Conservation (phyloP, 257 asterid genomes). For the Ballota nigra region DNA sequence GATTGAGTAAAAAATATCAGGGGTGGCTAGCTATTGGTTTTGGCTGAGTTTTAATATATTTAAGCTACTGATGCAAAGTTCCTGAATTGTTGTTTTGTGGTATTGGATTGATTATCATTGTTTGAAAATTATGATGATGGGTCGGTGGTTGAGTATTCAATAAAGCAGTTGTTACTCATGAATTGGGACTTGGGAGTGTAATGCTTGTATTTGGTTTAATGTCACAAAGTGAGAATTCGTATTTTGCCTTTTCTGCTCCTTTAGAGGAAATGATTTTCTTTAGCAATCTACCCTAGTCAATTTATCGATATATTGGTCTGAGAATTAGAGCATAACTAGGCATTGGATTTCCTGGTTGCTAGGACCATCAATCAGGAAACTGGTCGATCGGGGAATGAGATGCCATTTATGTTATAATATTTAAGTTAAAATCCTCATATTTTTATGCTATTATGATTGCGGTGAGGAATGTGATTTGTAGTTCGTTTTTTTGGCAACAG, state of each 20-base stretch:
- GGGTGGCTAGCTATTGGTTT: conserved; percentile 10
- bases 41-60: conserved; percentile 12
- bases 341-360: neutral
- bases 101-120: neutral
- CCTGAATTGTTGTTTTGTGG: conserved; percentile 1
- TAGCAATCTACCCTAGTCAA: neutral
- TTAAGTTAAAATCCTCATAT: neutral
- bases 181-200: conserved; percentile 1
- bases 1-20: conserved; percentile 3
- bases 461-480: neutral
- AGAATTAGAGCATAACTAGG: conserved; percentile 1
- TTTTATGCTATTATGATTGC: neutral
- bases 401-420: neutral
- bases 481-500: neutral
- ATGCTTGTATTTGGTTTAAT: conserved; percentile 1
- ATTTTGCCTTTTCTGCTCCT: neutral
- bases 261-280: neutral
- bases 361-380: neutral
- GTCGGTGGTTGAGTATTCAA: conserved; percentile 8
- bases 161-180: neutral
- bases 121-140: neutral
- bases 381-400: neutral
- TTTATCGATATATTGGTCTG: conserved; percentile 7
- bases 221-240: neutral
- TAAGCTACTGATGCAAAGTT: conserved; percentile 11